These are phyloP conservation scores for Verbena officinalis DNA, from an alignment of 257 asterid species.

Conservation along the genomic window DNA sequence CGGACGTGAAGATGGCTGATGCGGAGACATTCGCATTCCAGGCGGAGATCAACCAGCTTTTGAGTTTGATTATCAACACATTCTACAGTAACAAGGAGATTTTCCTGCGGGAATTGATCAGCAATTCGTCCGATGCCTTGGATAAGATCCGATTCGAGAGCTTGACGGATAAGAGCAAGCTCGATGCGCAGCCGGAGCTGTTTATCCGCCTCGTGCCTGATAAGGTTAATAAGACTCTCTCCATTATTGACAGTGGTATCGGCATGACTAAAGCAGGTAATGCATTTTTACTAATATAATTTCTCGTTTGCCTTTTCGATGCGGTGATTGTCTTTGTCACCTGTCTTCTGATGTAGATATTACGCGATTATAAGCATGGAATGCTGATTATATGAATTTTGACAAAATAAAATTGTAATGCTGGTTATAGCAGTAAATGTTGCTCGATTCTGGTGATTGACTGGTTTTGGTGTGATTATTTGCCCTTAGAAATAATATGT, in stretches of 20 bases:
- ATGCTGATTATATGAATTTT: too few relatives aligned
- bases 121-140: conserved; percentile 51
- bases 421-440: not conserved
- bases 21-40: conserved; percentile 48
- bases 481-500: not conserved
- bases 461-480: not conserved
- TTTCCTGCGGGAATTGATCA: conserved; percentile 46
- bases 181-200: conserved; percentile 52
- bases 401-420: not conserved
- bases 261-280: conserved; percentile 57
- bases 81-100: conserved; percentile 59
- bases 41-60: conserved; percentile 48
- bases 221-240: conserved; percentile 51
- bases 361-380: too few relatives aligned
- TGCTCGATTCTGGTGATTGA: not conserved
- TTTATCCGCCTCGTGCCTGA: conserved; percentile 49
- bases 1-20: conserved; percentile 43
- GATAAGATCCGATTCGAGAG: conserved; percentile 52
- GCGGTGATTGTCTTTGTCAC: not conserved
- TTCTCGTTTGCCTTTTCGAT: too few relatives aligned
- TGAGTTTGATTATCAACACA: conserved; percentile 45
- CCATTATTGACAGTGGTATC: conserved; percentile 48
- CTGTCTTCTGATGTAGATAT: not conserved
- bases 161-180: conserved; percentile 49
- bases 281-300: too few relatives aligned